These are phyloP conservation scores for Malbranchea zuffiana DNA, from an alignment of 2,329 filamentous ascomycete species.

Conservation along the genomic window DNA sequence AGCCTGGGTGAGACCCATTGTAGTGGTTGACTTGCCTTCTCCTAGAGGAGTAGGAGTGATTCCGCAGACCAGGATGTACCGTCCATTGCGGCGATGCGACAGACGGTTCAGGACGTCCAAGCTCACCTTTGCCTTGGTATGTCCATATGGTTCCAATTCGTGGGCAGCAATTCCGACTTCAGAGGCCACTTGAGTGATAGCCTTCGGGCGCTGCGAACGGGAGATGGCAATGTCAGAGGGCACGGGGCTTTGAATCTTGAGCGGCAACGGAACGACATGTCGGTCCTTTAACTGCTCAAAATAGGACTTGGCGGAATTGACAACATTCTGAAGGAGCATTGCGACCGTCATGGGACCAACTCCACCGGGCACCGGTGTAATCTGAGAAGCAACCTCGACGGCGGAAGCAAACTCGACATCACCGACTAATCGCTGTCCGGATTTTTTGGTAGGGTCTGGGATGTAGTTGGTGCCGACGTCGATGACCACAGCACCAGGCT, in stretches of 20 bases:
- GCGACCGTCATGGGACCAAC: constrained; percentile 98
- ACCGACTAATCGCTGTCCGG: constrained; percentile 80
- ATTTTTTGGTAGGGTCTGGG: constrained; percentile 78
- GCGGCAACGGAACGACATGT: constrained; percentile 67
- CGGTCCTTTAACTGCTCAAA: constrained; percentile 75
- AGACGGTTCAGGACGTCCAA: constrained; percentile 71
- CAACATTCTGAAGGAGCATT: constrained; percentile 93
- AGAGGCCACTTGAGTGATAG: constrained; percentile 69
- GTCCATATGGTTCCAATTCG: constrained; percentile 88
- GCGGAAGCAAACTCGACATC: constrained; percentile 90
- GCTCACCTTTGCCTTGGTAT: constrained; percentile 93
- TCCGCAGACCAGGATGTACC: constrained; percentile 85
- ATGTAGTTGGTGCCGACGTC: constrained; percentile 98
- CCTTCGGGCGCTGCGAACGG: constrained; percentile 79
- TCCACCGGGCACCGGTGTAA: constrained; percentile 92
- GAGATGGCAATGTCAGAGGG: constrained; percentile 96
- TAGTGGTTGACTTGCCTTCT: constrained; percentile 97
- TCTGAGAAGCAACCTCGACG: constrained; percentile 73
- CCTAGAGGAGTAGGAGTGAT: constrained; percentile 95
- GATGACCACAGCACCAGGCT: constrained; percentile 88
- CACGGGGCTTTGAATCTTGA: constrained; percentile 68
- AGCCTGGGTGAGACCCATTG: constrained; percentile 87
- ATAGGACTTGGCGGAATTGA: constrained; percentile 69
- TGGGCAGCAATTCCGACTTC: constrained; percentile 81
- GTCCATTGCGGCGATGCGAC: constrained; percentile 74